phyloP scores from a whole-genome alignment of 2,329 filamentous ascomycete genomes.

The Grosmannia serpens region DNA sequence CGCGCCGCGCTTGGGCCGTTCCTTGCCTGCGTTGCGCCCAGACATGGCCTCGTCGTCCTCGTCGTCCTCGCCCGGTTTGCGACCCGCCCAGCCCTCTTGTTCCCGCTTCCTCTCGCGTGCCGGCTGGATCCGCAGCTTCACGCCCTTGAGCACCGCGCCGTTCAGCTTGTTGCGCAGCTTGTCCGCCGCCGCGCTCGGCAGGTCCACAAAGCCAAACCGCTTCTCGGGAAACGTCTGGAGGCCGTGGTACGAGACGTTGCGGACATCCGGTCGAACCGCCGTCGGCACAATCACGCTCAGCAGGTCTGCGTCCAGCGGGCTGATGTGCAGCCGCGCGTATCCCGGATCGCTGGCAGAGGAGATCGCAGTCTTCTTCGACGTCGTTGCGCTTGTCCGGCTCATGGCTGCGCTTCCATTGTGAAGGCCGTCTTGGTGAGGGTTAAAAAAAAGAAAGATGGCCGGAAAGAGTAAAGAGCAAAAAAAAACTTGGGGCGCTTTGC shows the following conservation, averaged over 20 bases:
- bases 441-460: background rate
- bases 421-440: too few species aligned
- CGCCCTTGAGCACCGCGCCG: slow-evolving; percentile 71
- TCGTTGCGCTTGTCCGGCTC: background rate
- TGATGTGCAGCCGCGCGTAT: slow-evolving; percentile 67
- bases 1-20: background rate
- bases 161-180: slow-evolving; percentile 86
- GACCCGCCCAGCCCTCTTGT: background rate
- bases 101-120: slow-evolving; percentile 43
- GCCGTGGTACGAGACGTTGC: slow-evolving; percentile 78
- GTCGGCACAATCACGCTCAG: slow-evolving; percentile 61
- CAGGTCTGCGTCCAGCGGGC: slow-evolving; percentile 68
- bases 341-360: slow-evolving; percentile 1
- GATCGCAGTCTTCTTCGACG: background rate
- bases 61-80: slow-evolving; percentile 19
- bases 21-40: too few species aligned
- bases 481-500: too few species aligned
- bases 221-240: slow-evolving; percentile 83
- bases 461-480: too few species aligned
- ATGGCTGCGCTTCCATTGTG: background rate
- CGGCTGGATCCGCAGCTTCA: slow-evolving; percentile 74
- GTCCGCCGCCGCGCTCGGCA: slow-evolving; percentile 73
- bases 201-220: slow-evolving; percentile 79
- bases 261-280: slow-evolving; percentile 52
- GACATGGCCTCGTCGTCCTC: background rate